Evolutionary conservation across 306 rosid genomes (phyloP), one percentile per base, ranked within the genome.

Genomic region (Neltuma alba): DNA sequence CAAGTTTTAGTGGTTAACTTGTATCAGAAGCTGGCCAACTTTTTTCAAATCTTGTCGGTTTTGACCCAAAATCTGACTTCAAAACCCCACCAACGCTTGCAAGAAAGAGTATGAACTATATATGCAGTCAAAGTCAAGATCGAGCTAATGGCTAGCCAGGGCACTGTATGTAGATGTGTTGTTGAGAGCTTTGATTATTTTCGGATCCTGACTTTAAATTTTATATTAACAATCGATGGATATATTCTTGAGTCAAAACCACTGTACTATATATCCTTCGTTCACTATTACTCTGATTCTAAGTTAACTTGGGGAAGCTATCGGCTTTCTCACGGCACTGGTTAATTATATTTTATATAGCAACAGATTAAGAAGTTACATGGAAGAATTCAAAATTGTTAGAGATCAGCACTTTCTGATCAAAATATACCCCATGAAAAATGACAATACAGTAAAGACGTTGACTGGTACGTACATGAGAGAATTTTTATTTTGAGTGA

Each of bases 41-140:
- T 72, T 82, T 63, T 1, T 1, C 20, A 60, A 28, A 25, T 38
- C 45, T 72, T 64, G 76, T 82, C 44, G 57, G 65, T 82, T 60
- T 72, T 77, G 78, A 72, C 74, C 41, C 44, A 70, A 16, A 30
- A 28, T 30, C 40, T 27, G 28, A 45, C 28, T 70, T 70, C 61
- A 70, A 28, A 68, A 10, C 75, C 63, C 70, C 58, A 40, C 52
- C 69, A 57, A 72, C 63, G 70, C 72, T 58, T 36, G 62, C 72
- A 72, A 27, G 52, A 72, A 11, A 27, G 27, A 33, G 1, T 50
- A 20, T n/a, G n/a, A n/a, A n/a, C n/a, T n/a, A n/a, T n/a, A n/a
- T n/a, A n/a, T 28, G 42, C 31, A 78, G 85, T 81, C 72, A 74
- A 78, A 69, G 66, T 61, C 75, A 81, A 34, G 16, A 70, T 69